Conservation (phyloP, 306 rosid species). For the Trichosanthes truncata region DNA sequence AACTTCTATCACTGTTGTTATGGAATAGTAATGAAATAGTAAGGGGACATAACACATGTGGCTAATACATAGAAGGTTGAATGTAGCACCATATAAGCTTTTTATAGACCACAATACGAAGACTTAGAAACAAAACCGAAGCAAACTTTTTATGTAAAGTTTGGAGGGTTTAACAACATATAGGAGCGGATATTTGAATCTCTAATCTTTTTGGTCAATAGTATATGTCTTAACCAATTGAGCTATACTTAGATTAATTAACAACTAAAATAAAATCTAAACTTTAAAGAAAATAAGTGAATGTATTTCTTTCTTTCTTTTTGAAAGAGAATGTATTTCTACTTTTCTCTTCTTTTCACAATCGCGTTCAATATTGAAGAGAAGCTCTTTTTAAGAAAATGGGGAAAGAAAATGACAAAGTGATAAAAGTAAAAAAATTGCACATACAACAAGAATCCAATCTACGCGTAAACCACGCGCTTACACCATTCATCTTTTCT, state of each 20-base stretch:
- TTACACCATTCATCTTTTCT: too few relatives aligned
- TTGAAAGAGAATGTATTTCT: not conserved
- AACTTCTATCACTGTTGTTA: not conserved
- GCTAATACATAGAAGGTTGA: too few relatives aligned
- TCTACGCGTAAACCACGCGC: not conserved
- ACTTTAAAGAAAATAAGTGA: not conserved
- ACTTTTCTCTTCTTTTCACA: not conserved
- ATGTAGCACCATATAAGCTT: not conserved
- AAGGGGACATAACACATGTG: too few relatives aligned
- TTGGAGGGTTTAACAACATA: not conserved
- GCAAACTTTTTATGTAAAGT: not conserved
- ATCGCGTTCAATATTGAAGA: not conserved
- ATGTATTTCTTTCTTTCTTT: too few relatives aligned
- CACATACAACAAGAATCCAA: not conserved
- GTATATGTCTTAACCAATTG: too few relatives aligned
- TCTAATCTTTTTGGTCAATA: too few relatives aligned
- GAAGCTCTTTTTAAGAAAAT: not conserved
- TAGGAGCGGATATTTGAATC: too few relatives aligned
- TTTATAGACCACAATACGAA: not conserved
- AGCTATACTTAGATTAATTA: too few relatives aligned
- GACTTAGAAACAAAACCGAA: not conserved
- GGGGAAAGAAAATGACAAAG: not conserved
- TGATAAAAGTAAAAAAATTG: not conserved
- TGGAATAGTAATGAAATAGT: too few relatives aligned
- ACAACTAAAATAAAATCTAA: not conserved